These are phyloP conservation scores for Pisolithus orientalis DNA, from an alignment of 768 basidiomycete genomes.

Conservation along the genomic window DNA sequence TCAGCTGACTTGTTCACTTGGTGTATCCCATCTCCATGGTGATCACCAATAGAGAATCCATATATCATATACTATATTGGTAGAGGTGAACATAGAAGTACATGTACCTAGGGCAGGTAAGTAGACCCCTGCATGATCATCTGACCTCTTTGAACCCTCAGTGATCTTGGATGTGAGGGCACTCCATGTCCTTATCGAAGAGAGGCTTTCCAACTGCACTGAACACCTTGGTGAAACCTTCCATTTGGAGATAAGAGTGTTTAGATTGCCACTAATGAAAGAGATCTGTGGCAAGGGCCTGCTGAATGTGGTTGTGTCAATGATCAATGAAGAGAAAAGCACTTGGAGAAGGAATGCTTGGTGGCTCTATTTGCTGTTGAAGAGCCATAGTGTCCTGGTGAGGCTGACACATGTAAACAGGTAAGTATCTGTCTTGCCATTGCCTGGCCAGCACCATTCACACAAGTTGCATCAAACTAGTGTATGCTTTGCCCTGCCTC, in stretches of 20 bases:
- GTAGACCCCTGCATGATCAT: conserved; percentile 7
- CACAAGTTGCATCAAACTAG: conserved; percentile 32
- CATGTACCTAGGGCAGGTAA: conserved; percentile 92
- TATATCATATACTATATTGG: conserved; percentile 92
- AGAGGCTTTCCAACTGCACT: conserved; percentile 77
- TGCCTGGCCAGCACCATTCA: neutral
- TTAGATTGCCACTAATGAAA: conserved; percentile 65
- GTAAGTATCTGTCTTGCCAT: conserved; percentile 40
- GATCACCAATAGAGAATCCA: conserved; percentile 83
- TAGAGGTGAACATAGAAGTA: conserved; percentile 94
- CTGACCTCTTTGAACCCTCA: conserved; percentile 18
- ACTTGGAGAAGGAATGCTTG: conserved; percentile 79
- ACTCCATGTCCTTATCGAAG: conserved; percentile 83
- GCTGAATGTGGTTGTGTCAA: conserved; percentile 89
- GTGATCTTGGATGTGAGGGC: conserved; percentile 93
- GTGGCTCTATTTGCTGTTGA: conserved; percentile 91
- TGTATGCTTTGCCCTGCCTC: conserved; percentile 92
- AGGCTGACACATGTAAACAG: conserved; percentile 96
- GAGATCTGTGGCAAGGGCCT: conserved; percentile 83
- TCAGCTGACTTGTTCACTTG: conserved; percentile 23
- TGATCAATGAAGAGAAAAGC: conserved; percentile 82
- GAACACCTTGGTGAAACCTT: conserved; percentile 74
- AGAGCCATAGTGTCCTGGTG: conserved; percentile 86
- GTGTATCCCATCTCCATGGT: conserved; percentile 97
- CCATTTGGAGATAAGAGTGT: conserved; percentile 52